phyloP scores from a whole-genome alignment of 768 basidiomycete genomes.

The Trametes cinnabarina region DNA sequence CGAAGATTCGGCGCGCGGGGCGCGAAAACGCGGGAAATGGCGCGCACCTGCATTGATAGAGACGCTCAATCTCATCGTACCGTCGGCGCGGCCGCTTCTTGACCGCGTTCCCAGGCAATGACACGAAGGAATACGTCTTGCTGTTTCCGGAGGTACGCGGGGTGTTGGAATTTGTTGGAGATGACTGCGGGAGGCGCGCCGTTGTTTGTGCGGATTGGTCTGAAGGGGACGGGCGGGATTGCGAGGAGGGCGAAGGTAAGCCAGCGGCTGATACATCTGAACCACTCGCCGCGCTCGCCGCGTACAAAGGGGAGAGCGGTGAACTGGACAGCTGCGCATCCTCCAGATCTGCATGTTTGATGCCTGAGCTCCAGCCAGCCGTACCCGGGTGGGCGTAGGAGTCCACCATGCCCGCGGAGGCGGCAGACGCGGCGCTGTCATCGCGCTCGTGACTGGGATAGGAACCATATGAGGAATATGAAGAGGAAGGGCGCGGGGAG shows the following conservation, averaged over 20 bases:
- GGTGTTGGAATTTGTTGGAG: neutral
- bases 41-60: constrained; percentile 80
- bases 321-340: constrained; percentile 15
- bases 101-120: constrained; percentile 75
- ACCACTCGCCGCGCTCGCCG: constrained; percentile 19
- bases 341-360: constrained; percentile 21
- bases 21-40: neutral
- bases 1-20: neutral
- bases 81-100: constrained; percentile 82
- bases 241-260: constrained; percentile 11
- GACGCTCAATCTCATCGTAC: constrained; percentile 93
- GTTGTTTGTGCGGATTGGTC: constrained; percentile 4
- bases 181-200: constrained; percentile 5
- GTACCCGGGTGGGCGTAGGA: constrained; percentile 7
- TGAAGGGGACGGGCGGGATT: constrained; percentile 6
- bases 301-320: constrained; percentile 22
- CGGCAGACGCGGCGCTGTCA: constrained; percentile 15
- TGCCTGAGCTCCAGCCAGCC: constrained; percentile 2
- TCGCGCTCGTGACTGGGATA: constrained; percentile 18
- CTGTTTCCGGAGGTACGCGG: constrained; percentile 29
- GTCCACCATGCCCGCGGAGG: constrained; percentile 4
- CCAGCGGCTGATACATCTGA: constrained; percentile 20
- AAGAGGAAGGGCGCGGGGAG: constrained; percentile 20
- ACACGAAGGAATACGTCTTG: constrained; percentile 82
- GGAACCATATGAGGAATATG: constrained; percentile 16